A percentile compares a stretch with the other conserved stretches of the same genome.
Conservation (phyloP, 2,329 filamentous ascomycete genomes). For the Colletotrichum incanum region DNA sequence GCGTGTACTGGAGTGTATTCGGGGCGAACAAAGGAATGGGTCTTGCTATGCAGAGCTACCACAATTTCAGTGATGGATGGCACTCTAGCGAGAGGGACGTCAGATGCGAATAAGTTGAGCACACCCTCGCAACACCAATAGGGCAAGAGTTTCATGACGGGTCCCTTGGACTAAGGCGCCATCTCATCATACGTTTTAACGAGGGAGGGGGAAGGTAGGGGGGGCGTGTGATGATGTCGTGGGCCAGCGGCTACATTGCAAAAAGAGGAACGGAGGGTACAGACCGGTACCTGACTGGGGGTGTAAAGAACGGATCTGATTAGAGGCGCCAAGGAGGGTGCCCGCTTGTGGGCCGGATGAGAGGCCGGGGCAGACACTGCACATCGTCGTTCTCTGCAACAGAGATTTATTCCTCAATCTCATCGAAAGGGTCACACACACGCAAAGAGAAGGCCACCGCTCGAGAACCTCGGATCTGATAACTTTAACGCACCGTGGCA, state of each 20-base stretch:
- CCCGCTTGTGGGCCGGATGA: slow-evolving; percentile 38
- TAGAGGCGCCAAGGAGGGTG: slow-evolving; percentile 32
- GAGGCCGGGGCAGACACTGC: slow-evolving; percentile 15
- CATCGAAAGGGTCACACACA: background rate
- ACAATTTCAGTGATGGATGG: background rate
- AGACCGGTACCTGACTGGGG: slow-evolving; percentile 32
- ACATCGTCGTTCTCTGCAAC: slow-evolving; percentile 7
- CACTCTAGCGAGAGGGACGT: slow-evolving; percentile 25
- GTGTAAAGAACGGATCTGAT: slow-evolving; percentile 36
- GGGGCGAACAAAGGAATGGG: slow-evolving; percentile 26
- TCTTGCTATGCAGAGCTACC: slow-evolving; percentile 19
- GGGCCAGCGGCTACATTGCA: slow-evolving; percentile 21
- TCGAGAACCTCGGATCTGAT: slow-evolving; percentile 39
- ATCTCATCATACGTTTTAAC: slow-evolving; percentile 37
- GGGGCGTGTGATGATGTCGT: slow-evolving; percentile 34
- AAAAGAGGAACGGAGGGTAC: slow-evolving; percentile 7
- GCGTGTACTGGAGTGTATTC: slow-evolving; percentile 2
- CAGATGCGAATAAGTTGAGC: slow-evolving; percentile 28
- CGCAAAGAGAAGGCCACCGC: slow-evolving; percentile 1
- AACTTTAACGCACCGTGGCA: slow-evolving; percentile 26
- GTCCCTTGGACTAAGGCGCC: slow-evolving; percentile 32
- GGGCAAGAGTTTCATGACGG: slow-evolving; percentile 36
- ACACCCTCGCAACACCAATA: slow-evolving; percentile 37
- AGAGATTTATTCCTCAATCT: slow-evolving; percentile 7
- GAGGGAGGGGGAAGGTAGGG: slow-evolving; percentile 3